phyloP scores from a whole-genome alignment of 176 grass and related monocot genomes.

The Bonia amplexicaulis region DNA sequence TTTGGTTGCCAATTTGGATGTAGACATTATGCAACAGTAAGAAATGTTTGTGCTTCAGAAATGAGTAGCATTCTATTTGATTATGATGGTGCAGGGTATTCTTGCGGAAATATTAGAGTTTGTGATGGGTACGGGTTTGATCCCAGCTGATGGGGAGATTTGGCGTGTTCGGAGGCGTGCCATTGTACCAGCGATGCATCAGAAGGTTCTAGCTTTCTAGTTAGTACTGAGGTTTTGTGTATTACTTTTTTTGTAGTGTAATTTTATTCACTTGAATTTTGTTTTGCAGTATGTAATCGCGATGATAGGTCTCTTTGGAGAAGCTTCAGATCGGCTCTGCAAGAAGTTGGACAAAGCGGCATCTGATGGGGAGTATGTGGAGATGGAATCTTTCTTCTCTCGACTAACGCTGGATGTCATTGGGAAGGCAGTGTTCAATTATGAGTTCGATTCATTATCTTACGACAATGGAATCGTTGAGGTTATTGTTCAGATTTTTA shows the following conservation, averaged over 20 bases:
- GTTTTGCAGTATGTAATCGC: conserved; percentile 62
- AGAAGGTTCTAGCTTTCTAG: conserved; percentile 47
- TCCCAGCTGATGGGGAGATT: conserved; percentile 80
- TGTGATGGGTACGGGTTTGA: conserved; percentile 91
- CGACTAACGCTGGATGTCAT: conserved; percentile 87
- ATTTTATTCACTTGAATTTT: neutral
- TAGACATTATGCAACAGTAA: neutral
- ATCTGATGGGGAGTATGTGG: conserved; percentile 70
- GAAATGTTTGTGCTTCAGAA: neutral
- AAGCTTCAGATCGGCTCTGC: conserved; percentile 69
- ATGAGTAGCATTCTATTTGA: neutral
- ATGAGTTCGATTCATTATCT: conserved; percentile 95
- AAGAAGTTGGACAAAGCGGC: conserved; percentile 79
- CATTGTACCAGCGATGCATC: conserved; percentile 87
- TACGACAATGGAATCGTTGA: conserved; percentile 93
- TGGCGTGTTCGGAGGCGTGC: conserved; percentile 92
- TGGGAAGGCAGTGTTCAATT: conserved; percentile 96
- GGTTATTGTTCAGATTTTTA: conserved; percentile 40
- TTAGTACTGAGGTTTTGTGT: neutral
- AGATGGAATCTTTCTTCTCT: conserved; percentile 97
- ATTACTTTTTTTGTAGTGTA: neutral
- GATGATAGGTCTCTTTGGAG: conserved; percentile 82
- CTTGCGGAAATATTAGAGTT: conserved; percentile 88
- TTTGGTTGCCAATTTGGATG: conserved; percentile 17
- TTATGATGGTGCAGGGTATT: conserved; percentile 61